These are phyloP conservation scores for Trifolium fragiferum DNA, from an alignment of 306 rosid species.

Conservation along the genomic window DNA sequence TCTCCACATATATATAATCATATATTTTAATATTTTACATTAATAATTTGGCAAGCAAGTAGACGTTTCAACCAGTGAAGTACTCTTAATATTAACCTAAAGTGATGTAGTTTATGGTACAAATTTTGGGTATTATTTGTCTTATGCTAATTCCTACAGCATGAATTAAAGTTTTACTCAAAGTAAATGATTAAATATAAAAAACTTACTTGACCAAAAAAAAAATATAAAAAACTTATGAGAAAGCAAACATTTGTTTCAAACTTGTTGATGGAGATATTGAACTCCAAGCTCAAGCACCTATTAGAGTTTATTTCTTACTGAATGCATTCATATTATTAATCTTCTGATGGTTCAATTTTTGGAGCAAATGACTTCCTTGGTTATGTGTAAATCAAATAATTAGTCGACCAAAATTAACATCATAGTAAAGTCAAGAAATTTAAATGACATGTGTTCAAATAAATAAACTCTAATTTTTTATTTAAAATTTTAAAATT, in stretches of 20 bases:
- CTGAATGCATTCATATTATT: not conserved
- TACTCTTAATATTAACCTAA: slow-evolving; percentile 26
- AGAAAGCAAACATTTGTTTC: not conserved
- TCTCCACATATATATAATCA: not conserved
- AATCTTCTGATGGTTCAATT: slow-evolving; percentile 1
- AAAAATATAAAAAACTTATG: not conserved
- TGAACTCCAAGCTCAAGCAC: slow-evolving; percentile 4
- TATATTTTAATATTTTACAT: not conserved
- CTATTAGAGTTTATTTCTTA: slow-evolving; percentile 26
- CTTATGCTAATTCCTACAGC: not conserved
- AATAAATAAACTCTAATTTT: not conserved
- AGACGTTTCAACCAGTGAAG: slow-evolving; percentile 7
- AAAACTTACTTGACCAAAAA: no score
- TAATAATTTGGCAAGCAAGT: not conserved
- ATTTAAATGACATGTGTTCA: not conserved
- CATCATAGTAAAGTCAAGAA: not conserved
- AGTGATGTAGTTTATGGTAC: not conserved
- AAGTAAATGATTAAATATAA: not conserved
- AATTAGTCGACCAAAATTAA: not conserved
- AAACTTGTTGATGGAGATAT: not conserved
- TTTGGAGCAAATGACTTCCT: not conserved
- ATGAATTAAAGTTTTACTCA: not conserved
- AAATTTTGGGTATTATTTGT: not conserved
- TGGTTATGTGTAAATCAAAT: not conserved
- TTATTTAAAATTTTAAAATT: not conserved